These are phyloP conservation scores for Euryodendron excelsum DNA, from an alignment of 148 eudicot species.

Conservation along the genomic window DNA sequence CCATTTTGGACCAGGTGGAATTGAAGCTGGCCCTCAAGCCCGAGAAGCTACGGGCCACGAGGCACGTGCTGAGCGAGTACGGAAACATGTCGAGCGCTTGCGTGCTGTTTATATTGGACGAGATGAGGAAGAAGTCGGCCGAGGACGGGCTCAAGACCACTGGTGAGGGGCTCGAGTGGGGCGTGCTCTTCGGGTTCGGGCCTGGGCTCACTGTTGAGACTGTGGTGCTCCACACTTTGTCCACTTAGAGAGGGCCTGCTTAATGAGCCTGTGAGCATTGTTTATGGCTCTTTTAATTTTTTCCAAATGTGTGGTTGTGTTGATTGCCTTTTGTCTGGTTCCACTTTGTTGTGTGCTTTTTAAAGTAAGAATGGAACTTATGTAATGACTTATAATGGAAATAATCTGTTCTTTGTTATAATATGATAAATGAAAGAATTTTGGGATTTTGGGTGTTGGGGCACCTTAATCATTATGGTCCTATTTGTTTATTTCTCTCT, in stretches of 20 bases:
- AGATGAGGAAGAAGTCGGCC: slow-evolving; percentile 40
- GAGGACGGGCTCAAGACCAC: slow-evolving; percentile 31
- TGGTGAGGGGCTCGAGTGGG: slow-evolving; percentile 47
- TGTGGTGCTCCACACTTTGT: slow-evolving; percentile 34
- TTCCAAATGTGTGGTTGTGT: background rate
- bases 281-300: no score
- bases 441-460: no score
- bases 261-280: no score
- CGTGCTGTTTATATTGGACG: slow-evolving; percentile 38
- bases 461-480: no score
- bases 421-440: no score
- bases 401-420: background rate
- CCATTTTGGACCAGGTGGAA: slow-evolving; percentile 43
- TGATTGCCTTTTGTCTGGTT: background rate
- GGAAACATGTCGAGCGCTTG: slow-evolving; percentile 48
- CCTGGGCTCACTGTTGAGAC: slow-evolving; percentile 49
- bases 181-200: slow-evolving; percentile 41
- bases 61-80: slow-evolving; percentile 37
- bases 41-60: slow-evolving; percentile 32
- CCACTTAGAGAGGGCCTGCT: background rate
- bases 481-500: no score
- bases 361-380: background rate
- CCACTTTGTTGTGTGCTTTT: background rate
- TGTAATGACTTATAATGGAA: background rate
- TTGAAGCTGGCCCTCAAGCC: slow-evolving; percentile 30